These are phyloP conservation scores for Lotmaria passim DNA, from an alignment of 208 protist species.

Conservation along the genomic window DNA sequence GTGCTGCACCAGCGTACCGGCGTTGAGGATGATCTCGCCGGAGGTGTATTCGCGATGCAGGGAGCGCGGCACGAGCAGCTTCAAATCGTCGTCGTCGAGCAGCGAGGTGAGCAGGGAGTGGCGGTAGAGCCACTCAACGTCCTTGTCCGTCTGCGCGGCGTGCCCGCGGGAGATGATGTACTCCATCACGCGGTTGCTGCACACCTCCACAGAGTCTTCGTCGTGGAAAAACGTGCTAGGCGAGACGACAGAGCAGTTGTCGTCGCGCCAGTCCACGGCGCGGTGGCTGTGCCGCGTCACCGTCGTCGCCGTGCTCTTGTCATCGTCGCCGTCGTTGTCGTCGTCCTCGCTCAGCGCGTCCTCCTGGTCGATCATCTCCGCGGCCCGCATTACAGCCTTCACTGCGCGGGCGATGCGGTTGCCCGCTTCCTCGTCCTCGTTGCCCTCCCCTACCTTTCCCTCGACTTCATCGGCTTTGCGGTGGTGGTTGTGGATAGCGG, in stretches of 20 bases:
- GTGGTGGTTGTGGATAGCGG: conserved; percentile 6
- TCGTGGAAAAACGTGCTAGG: conserved; percentile 54
- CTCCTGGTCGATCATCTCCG: conserved; percentile 37
- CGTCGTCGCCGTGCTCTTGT: conserved; percentile 20
- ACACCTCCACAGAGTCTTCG: conserved; percentile 27
- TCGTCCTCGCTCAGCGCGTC: conserved; percentile 11
- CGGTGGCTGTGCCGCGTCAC: conserved; percentile 32
- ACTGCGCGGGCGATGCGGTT: conserved; percentile 27
- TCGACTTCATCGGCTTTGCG: not conserved
- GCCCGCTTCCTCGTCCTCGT: conserved; percentile 26
- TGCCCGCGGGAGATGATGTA: conserved; percentile 47
- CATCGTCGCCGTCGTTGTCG: conserved; percentile 18
- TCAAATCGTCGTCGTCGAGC: conserved; percentile 50
- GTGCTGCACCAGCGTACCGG: conserved; percentile 40
- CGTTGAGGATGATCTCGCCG: conserved; percentile 61
- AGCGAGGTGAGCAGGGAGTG: conserved; percentile 60
- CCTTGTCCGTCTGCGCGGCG: conserved; percentile 48
- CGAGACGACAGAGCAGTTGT: conserved; percentile 42
- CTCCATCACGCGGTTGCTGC: conserved; percentile 61
- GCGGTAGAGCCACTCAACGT: conserved; percentile 66
- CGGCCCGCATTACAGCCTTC: conserved; percentile 28
- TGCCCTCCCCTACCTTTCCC: not conserved
- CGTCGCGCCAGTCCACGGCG: conserved; percentile 51
- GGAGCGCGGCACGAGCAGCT: conserved; percentile 37
- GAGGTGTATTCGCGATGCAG: conserved; percentile 76